Evolutionary conservation across 352 stramenopile species (phyloP).

Genomic region (Phytophthora rubi): DNA sequence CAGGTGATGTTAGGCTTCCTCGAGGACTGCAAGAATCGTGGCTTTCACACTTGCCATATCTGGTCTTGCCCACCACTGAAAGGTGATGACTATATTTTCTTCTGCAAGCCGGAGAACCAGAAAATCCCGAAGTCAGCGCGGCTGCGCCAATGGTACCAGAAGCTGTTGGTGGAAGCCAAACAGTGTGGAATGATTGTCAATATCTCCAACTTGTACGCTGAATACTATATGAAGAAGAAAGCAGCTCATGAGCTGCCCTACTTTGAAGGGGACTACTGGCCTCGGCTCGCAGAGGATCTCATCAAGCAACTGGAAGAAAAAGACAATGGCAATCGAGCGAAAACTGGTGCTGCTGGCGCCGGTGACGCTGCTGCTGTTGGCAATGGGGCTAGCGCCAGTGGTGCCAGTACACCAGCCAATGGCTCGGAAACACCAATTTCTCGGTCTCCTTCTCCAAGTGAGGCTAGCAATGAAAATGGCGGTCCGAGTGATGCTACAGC

Average conservation of each 20-base stretch:
- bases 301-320: constrained; percentile 98
- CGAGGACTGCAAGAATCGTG: constrained; percentile 87
- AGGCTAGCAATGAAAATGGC: constrained; percentile 44
- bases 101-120: constrained; percentile 91
- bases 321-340: constrained; percentile 46
- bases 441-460: constrained; percentile 59
- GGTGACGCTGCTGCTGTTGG: constrained; percentile 2
- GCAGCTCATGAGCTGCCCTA: constrained; percentile 94
- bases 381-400: constrained; percentile 12
- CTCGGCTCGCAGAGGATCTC: constrained; percentile 97
- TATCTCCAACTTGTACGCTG: constrained; percentile 86
- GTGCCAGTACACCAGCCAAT: constrained; percentile 22
- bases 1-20: constrained; percentile 90
- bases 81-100: constrained; percentile 92
- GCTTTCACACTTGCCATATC: constrained; percentile 89
- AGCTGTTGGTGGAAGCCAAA: constrained; percentile 80
- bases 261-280: constrained; percentile 99
- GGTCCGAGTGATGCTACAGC: constrained; percentile 6
- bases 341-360: constrained; percentile 31
- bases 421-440: constrained; percentile 50
- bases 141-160: constrained; percentile 89
- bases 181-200: constrained; percentile 82
- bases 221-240: constrained; percentile 91
- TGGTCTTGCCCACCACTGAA: constrained; percentile 91
- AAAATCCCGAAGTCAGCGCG: constrained; percentile 90